A percentile compares a stretch with the other conserved stretches of the same genome.
These are phyloP conservation scores for Anisogramma anomala DNA, from an alignment of 2,329 filamentous ascomycete species.

Conservation along the genomic window DNA sequence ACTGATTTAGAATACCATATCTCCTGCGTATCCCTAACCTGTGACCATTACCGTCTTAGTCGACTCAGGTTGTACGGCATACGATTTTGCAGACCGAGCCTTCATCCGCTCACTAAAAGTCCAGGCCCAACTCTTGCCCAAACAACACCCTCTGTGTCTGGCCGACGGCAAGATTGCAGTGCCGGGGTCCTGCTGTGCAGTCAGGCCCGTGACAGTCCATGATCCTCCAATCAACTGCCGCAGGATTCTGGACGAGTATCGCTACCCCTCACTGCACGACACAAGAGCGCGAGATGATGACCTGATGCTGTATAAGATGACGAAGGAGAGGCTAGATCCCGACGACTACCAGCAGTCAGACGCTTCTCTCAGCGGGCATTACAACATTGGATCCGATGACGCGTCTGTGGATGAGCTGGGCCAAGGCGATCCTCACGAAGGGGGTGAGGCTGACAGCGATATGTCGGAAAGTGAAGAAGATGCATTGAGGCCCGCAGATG, in stretches of 20 bases:
- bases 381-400: conserved; percentile 1
- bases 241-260: conserved; percentile 52
- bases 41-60: too few species aligned
- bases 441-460: conserved; percentile 1
- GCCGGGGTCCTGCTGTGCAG: too few species aligned
- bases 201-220: too few species aligned
- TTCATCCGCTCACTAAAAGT: too few species aligned
- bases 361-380: conserved; percentile 9
- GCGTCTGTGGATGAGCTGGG: not conserved
- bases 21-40: too few species aligned
- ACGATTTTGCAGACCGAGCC: too few species aligned
- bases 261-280: conserved; percentile 49
- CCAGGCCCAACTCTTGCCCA: too few species aligned
- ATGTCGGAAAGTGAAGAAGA: conserved; percentile 17
- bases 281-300: conserved; percentile 51
- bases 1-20: too few species aligned
- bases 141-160: too few species aligned
- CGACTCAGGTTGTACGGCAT: too few species aligned
- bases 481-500: conserved; percentile 14
- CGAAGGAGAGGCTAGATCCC: conserved; percentile 28
- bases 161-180: too few species aligned
- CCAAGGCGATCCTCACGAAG: not conserved
- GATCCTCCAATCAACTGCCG: conserved; percentile 51
- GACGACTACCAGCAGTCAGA: not conserved
- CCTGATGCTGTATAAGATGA: conserved; percentile 57